A percentile compares a stretch with the other conserved stretches of the same genome.
Evolutionary conservation across 345 rosid genomes (phyloP).

Genomic region (Acer yangbiense): DNA sequence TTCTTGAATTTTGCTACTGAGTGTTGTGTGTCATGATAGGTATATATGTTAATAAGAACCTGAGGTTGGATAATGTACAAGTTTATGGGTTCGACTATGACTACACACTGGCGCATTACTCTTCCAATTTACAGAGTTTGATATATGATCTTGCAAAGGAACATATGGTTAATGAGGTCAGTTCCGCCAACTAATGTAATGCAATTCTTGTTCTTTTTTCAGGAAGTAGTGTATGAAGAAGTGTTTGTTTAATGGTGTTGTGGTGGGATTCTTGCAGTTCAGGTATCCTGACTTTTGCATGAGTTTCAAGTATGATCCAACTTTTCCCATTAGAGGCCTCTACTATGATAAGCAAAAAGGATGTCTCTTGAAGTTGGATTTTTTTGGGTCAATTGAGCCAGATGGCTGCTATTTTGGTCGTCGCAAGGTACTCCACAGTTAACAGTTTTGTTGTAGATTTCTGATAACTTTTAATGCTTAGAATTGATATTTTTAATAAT

Average conservation of each 20-base stretch:
- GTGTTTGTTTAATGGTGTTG: constrained; percentile 9
- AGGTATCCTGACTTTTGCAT: constrained; percentile 80
- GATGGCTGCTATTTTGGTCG: constrained; percentile 96
- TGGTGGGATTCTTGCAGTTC: constrained; percentile 53
- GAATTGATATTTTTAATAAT: neutral
- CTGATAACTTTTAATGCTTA: neutral
- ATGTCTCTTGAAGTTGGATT: constrained; percentile 89
- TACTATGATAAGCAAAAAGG: constrained; percentile 86
- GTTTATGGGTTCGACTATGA: constrained; percentile 97
- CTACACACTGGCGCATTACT: constrained; percentile 91
- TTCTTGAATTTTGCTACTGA: constrained; percentile 9
- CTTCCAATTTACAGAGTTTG: constrained; percentile 74
- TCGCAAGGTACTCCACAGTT: constrained; percentile 58
- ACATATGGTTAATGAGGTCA: constrained; percentile 94
- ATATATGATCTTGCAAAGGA: constrained; percentile 92
- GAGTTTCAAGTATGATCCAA: constrained; percentile 72
- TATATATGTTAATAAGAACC: constrained; percentile 84
- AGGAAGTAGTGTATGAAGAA: neutral
- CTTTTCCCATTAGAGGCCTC: constrained; percentile 89
- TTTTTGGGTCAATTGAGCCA: constrained; percentile 95
- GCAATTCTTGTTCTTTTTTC: neutral
- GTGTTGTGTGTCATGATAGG: constrained; percentile 41
- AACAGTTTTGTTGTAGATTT: neutral
- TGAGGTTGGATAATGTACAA: constrained; percentile 78
- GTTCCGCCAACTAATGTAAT: constrained; percentile 13